Evolutionary conservation across 805 yeast species (phyloP).

Genomic region (Monosporozyma aerobia): DNA sequence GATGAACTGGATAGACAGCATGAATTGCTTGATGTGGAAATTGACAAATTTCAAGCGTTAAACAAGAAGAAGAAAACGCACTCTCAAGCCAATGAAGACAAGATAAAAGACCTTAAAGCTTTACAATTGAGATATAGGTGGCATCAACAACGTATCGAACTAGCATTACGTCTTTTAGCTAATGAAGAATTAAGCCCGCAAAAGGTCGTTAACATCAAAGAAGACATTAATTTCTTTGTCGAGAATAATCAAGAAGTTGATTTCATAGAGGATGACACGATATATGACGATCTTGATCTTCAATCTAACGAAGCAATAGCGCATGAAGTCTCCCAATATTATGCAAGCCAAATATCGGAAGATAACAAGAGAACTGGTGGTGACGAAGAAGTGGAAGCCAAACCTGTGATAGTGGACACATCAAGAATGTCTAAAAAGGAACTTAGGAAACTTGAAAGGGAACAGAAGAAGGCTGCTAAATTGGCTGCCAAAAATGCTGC

Average conservation of each 20-base stretch:
- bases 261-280: conserved; percentile 88
- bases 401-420: conserved; percentile 7
- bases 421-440: conserved; percentile 28
- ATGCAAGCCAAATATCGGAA: conserved; percentile 24
- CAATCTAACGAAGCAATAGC: conserved; percentile 48
- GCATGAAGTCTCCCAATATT: conserved; percentile 39
- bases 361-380: conserved; percentile 10
- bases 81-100: conserved; percentile 25
- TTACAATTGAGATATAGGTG: conserved; percentile 61
- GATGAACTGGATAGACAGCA: conserved; percentile 78
- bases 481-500: conserved; percentile 22
- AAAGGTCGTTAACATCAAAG: conserved; percentile 63
- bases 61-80: conserved; percentile 29
- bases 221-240: conserved; percentile 84
- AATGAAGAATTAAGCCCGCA: conserved; percentile 77
- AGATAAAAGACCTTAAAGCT: conserved; percentile 45
- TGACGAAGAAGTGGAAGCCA: conserved; percentile 9
- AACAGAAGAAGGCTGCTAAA: conserved; percentile 30
- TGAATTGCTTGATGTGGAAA: conserved; percentile 59
- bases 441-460: conserved; percentile 28
- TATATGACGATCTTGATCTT: conserved; percentile 75
- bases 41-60: conserved; percentile 23
- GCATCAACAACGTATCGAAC: conserved; percentile 76
- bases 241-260: conserved; percentile 88
- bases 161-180: conserved; percentile 66